Evolutionary conservation across 2,329 filamentous ascomycete species (phyloP).

Genomic region (Lasiodiplodia sp.): DNA sequence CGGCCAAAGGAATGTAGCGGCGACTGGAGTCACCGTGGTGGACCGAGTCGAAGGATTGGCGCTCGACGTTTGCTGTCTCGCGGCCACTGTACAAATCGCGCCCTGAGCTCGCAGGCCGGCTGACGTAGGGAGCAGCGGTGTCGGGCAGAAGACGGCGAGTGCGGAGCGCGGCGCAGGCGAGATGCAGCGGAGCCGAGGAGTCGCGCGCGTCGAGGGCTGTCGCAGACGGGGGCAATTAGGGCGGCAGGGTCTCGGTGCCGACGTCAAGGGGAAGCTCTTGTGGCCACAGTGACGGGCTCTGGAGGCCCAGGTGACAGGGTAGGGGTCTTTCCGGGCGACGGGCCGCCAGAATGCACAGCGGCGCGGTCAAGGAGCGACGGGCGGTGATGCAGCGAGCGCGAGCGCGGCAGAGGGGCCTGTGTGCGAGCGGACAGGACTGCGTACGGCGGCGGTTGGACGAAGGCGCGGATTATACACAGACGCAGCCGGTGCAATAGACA

Average conservation of each 20-base stretch:
- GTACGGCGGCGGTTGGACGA: conserved; percentile 10
- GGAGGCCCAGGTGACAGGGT: background rate
- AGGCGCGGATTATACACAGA: conserved; percentile 28
- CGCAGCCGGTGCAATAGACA: conserved; percentile 25
- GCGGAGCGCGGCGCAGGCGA: background rate
- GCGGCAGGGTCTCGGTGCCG: conserved; percentile 20
- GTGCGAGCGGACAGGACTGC: conserved; percentile 6
- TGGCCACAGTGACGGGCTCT: conserved; percentile 12
- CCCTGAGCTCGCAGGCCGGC: conserved; percentile 40
- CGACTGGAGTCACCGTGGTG: conserved; percentile 40
- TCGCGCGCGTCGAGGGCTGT: background rate
- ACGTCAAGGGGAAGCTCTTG: conserved; percentile 25
- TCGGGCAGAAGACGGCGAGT: conserved; percentile 14
- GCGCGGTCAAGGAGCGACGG: conserved; percentile 28
- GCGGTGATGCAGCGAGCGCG: conserved; percentile 16
- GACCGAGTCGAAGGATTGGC: conserved; percentile 26
- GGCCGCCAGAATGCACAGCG: conserved; percentile 6
- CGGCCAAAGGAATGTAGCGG: conserved; percentile 52
- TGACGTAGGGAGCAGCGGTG: conserved; percentile 34
- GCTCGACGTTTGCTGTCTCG: conserved; percentile 27
- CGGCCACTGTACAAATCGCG: conserved; percentile 35
- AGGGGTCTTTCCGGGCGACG: background rate
- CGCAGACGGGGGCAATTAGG: conserved; percentile 20
- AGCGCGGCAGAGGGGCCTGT: conserved; percentile 1
- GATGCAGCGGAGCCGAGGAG: background rate